A percentile compares a stretch with the other conserved stretches of the same genome.
phyloP scores from a whole-genome alignment of 768 basidiomycete species.

The Lentinula guzmanii region DNA sequence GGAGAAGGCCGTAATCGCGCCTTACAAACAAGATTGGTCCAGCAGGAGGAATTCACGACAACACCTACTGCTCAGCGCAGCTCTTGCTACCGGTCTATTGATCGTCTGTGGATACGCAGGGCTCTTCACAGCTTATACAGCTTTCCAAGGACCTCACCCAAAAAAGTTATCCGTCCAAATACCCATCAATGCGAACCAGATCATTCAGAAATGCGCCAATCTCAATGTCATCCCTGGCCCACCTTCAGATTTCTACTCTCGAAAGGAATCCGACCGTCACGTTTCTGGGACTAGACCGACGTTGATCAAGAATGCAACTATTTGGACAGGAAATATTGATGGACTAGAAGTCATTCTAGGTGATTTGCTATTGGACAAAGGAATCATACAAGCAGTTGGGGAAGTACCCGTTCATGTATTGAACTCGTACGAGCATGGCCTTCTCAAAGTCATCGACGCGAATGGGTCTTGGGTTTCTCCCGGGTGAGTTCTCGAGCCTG shows the following conservation, averaged over 20 bases:
- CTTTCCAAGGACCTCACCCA: neutral
- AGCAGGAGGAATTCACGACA: slow-evolving; percentile 25
- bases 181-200: slow-evolving; percentile 33
- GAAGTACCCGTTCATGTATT: slow-evolving; percentile 18
- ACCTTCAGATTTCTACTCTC: slow-evolving; percentile 31
- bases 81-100: slow-evolving; percentile 3
- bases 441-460: slow-evolving; percentile 11
- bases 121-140: neutral
- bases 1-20: slow-evolving; percentile 3
- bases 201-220: slow-evolving; percentile 44
- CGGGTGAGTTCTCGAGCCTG: slow-evolving; percentile 23
- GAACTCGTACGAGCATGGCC: neutral
- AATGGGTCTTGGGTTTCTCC: slow-evolving; percentile 59
- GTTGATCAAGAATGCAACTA: slow-evolving; percentile 65
- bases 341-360: slow-evolving; percentile 53
- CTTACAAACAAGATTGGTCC: neutral
- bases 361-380: slow-evolving; percentile 55
- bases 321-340: slow-evolving; percentile 51
- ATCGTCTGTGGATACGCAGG: neutral
- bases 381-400: slow-evolving; percentile 49
- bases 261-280: slow-evolving; percentile 53
- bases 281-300: slow-evolving; percentile 55
- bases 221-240: slow-evolving; percentile 43
- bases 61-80: slow-evolving; percentile 36
- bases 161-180: slow-evolving; percentile 13